Evolutionary conservation across 805 yeast genomes (phyloP).

Genomic region (Wickerhamomyces sydowiorum): DNA sequence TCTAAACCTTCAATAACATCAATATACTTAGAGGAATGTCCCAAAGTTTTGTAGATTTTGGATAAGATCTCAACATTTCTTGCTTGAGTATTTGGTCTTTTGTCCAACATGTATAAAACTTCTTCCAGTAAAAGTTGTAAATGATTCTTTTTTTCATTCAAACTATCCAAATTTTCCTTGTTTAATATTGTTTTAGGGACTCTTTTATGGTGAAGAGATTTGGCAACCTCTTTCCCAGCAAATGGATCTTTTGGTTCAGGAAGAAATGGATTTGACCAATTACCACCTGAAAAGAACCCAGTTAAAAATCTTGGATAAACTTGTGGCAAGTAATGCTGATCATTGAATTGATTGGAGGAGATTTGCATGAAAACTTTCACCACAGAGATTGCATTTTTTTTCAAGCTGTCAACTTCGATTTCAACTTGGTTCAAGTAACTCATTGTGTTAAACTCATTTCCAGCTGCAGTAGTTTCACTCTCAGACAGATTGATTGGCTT

Average conservation of each 20-base stretch:
- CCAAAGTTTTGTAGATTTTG: slow-evolving; percentile 46
- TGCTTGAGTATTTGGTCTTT: slow-evolving; percentile 30
- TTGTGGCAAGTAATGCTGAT: slow-evolving; percentile 42
- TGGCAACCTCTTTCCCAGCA: slow-evolving; percentile 20
- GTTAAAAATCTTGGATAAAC: slow-evolving; percentile 63
- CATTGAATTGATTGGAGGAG: slow-evolving; percentile 23
- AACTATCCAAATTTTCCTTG: slow-evolving; percentile 36
- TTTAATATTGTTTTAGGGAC: slow-evolving; percentile 44
- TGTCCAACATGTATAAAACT: slow-evolving; percentile 34
- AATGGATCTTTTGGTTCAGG: slow-evolving; percentile 26
- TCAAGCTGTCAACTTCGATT: slow-evolving; percentile 31
- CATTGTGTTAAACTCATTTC: background rate
- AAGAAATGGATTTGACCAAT: slow-evolving; percentile 68
- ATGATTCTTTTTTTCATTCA: slow-evolving; percentile 32
- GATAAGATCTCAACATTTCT: slow-evolving; percentile 51
- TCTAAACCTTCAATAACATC: slow-evolving; percentile 57
- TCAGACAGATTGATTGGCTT: slow-evolving; percentile 1
- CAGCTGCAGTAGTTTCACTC: slow-evolving; percentile 2
- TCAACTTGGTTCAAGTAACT: slow-evolving; percentile 34
- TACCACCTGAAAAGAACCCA: slow-evolving; percentile 71
- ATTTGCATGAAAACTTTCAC: slow-evolving; percentile 23
- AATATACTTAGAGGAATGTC: slow-evolving; percentile 41
- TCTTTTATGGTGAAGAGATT: slow-evolving; percentile 16
- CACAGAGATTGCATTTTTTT: slow-evolving; percentile 25
- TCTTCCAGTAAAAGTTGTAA: slow-evolving; percentile 35